Evolutionary conservation across 2,329 filamentous ascomycete species (phyloP).

Genomic region (Fusarium sp.): DNA sequence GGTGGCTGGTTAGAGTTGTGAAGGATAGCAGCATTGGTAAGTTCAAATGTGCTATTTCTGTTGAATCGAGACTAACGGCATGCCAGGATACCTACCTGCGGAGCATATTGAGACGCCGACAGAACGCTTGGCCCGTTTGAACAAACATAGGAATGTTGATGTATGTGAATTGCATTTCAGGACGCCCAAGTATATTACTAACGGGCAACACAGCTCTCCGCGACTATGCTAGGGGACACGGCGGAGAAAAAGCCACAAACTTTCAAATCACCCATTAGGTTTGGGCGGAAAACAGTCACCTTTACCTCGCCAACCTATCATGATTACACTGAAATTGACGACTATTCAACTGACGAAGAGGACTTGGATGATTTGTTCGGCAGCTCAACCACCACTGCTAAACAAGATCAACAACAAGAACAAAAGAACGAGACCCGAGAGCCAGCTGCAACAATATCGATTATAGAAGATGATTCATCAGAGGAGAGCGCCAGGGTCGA

Average conservation of each 20-base stretch:
- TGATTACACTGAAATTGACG: constrained; percentile 87
- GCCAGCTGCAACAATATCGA: constrained; percentile 45
- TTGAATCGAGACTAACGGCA: constrained; percentile 35
- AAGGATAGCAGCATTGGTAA: constrained; percentile 94
- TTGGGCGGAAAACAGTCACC: constrained; percentile 86
- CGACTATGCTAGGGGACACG: constrained; percentile 71
- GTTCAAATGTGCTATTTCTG: constrained; percentile 28
- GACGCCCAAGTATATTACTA: background rate
- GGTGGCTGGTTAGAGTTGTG: constrained; percentile 97
- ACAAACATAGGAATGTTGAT: constrained; percentile 98
- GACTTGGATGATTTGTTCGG: constrained; percentile 60
- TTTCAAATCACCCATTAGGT: constrained; percentile 80
- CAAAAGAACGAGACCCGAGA: constrained; percentile 47
- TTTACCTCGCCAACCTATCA: constrained; percentile 89
- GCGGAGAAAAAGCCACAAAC: constrained; percentile 84
- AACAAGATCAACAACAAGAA: constrained; percentile 44
- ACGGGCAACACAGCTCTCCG: constrained; percentile 61
- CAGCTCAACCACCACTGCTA: constrained; percentile 37
- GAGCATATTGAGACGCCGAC: constrained; percentile 99
- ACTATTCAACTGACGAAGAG: constrained; percentile 83
- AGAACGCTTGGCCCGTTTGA: constrained; percentile 89
- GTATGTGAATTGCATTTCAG: constrained; percentile 62
- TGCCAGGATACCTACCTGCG: constrained; percentile 87
- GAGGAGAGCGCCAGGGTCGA: constrained; percentile 68
- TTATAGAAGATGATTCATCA: constrained; percentile 48